Evolutionary conservation across 2,329 filamentous ascomycete species (phyloP).

Genomic region (Colletotrichum eleusines): DNA sequence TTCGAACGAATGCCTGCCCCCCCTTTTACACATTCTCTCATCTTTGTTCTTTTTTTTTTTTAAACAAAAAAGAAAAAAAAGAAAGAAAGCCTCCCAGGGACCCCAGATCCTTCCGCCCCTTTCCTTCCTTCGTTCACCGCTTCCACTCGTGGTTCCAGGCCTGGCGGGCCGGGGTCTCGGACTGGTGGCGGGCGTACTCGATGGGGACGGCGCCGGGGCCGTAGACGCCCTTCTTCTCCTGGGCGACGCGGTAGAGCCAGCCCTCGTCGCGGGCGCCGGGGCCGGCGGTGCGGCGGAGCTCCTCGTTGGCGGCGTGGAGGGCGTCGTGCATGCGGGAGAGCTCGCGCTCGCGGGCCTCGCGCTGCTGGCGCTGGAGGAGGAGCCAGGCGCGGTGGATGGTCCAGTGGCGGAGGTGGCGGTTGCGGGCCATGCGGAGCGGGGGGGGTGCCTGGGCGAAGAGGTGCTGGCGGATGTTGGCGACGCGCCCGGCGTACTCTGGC

Average conservation of each 20-base stretch:
- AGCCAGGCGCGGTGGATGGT: slow-evolving; percentile 98
- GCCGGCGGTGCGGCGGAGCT: slow-evolving; percentile 73
- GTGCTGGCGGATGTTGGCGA: slow-evolving; percentile 59
- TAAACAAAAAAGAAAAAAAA: too few species aligned
- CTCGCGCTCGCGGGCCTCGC: slow-evolving; percentile 73
- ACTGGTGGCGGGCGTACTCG: slow-evolving; percentile 89
- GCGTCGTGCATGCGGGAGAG: slow-evolving; percentile 83
- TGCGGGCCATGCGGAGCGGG: slow-evolving; percentile 89
- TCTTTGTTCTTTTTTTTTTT: too few species aligned
- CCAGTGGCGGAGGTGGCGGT: slow-evolving; percentile 93
- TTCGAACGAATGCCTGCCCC: too few species aligned
- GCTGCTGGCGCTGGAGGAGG: slow-evolving; percentile 79
- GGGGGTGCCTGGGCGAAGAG: slow-evolving; percentile 66
- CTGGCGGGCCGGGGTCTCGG: slow-evolving; percentile 80
- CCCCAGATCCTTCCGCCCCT: background rate
- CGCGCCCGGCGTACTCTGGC: slow-evolving; percentile 57
- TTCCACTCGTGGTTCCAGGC: slow-evolving; percentile 98
- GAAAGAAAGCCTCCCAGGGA: too few species aligned
- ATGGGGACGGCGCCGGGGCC: slow-evolving; percentile 81
- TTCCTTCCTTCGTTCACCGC: slow-evolving; percentile 62
- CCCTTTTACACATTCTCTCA: background rate
- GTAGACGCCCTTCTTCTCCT: slow-evolving; percentile 92
- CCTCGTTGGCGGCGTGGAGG: slow-evolving; percentile 90
- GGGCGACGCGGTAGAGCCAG: slow-evolving; percentile 85
- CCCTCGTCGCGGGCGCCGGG: slow-evolving; percentile 71